phyloP scores from a whole-genome alignment of 1,284 basidiomycete genomes.

The Coniferiporia weirii region DNA sequence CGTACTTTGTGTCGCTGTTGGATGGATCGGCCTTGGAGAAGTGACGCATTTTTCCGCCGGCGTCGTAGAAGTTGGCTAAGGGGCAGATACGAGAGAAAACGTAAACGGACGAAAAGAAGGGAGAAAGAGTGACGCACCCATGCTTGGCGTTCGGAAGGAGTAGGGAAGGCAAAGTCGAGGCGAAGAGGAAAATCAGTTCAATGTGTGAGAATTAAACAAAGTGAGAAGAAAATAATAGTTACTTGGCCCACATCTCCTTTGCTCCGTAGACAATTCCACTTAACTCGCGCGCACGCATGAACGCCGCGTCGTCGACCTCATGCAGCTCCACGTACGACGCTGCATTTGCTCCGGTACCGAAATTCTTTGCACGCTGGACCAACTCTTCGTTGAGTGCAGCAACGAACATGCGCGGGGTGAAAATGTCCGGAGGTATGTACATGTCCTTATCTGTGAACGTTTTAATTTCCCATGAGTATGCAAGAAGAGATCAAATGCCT shows the following conservation, averaged over 20 bases:
- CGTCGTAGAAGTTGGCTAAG: slow-evolving; percentile 1
- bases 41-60: slow-evolving; percentile 3
- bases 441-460: slow-evolving; percentile 11
- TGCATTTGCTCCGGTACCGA: not conserved
- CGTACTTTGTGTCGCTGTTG: not conserved
- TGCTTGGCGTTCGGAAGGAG: not conserved
- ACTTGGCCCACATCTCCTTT: not conserved
- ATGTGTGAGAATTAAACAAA: not conserved
- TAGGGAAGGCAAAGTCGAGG: not conserved
- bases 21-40: not conserved
- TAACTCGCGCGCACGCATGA: not conserved
- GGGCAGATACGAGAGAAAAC: not conserved
- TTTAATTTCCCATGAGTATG: not conserved
- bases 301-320: not conserved
- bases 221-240: too few species aligned
- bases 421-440: slow-evolving; percentile 9
- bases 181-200: not conserved
- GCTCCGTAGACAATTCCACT: not conserved
- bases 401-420: slow-evolving; percentile 8
- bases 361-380: not conserved
- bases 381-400: slow-evolving; percentile 3
- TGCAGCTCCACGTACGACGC: not conserved
- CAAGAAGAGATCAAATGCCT: not conserved
- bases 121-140: not conserved
- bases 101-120: not conserved